These are phyloP conservation scores for Moesziomyces antarcticus DNA, from an alignment of 1,284 basidiomycete genomes.

Conservation along the genomic window DNA sequence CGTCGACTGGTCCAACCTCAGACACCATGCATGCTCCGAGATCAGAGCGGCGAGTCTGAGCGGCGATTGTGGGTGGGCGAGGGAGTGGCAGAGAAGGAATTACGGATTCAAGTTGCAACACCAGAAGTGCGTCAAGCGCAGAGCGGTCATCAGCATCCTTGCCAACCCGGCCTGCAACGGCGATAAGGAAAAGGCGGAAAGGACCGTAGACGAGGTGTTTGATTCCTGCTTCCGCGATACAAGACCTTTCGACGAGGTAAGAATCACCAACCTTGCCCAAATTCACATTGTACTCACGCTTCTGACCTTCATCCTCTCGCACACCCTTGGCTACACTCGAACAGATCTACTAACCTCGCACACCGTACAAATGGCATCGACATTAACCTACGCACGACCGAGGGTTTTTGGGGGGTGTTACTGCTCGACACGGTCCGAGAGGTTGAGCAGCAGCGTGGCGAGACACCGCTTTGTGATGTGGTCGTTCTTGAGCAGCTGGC, in stretches of 20 bases:
- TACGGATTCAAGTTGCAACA: slow-evolving; percentile 90
- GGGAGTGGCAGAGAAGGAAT: slow-evolving; percentile 19
- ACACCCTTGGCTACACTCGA: too few relatives aligned
- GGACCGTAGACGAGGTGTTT: slow-evolving; percentile 94
- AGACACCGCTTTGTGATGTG: slow-evolving; percentile 77
- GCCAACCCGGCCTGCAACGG: slow-evolving; percentile 82
- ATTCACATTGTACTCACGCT: background rate
- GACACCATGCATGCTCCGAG: slow-evolving; percentile 95
- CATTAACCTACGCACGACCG: too few relatives aligned
- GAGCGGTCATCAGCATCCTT: slow-evolving; percentile 83
- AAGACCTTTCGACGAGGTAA: slow-evolving; percentile 93
- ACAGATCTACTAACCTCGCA: slow-evolving; percentile 48
- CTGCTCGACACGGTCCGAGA: slow-evolving; percentile 72
- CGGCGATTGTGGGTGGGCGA: slow-evolving; percentile 69
- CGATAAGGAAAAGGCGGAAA: slow-evolving; percentile 79
- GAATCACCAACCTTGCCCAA: background rate
- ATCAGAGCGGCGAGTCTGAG: slow-evolving; percentile 87
- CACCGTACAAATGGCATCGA: too few relatives aligned
- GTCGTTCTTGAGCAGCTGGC: slow-evolving; percentile 77
- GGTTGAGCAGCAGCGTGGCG: slow-evolving; percentile 91
- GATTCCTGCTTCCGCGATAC: slow-evolving; percentile 95
- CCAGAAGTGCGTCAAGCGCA: slow-evolving; percentile 83
- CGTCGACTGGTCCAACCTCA: slow-evolving; percentile 87
- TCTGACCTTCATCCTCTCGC: background rate
- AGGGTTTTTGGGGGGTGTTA: slow-evolving; percentile 1